Evolutionary conservation across 148 eudicot species (phyloP), one percentile per base, ranked within the genome.

Genomic region (Arctostaphylos glauca): DNA sequence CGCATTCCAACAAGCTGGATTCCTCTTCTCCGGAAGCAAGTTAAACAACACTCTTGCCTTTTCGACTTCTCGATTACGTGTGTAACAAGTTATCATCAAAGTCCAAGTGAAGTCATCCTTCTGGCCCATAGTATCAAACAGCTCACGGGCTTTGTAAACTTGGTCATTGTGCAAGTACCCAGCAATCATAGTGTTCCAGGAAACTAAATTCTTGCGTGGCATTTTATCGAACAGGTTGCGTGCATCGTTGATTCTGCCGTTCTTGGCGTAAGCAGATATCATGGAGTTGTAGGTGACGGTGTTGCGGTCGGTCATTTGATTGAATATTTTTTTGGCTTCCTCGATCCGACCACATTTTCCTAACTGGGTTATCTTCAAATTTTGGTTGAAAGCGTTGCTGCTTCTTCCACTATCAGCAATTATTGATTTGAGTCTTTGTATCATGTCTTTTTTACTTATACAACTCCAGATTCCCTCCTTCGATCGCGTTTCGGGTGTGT

Each of bases 151-250:
- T 50, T 87, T 85, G 6, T 79, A 62, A 19, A 87, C 75, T 80
- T 81, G 53, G 53, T 86, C 89, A 77, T 54, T 71, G 44, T 84
- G 88, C 19, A 84, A 43, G 74, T 84, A 91, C 19, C 89, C 91
- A 9, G 90, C 83, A 16, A 91, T 85, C 88, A 89, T 88, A 48
- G 85, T 56, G 71, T 88, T 89, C 90, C 90, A 91, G 19, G 87
- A 86, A 25, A 88, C 88, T 14, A 73, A 81, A 46, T 73, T 81
- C 46, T 41, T 70, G 0, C 47, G 0, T 3, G 55, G 71, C 83
- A 72, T 81, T 81, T 56, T 56, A 46, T 81, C 83, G 4, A 73
- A 81, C 46, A 81, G n/a, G 15, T 38, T 5, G 0, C 78, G 78
- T 43, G 83, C 83, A 19, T 73, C 83, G 12, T 74, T 73, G 25